phyloP scores from a whole-genome alignment of 441 rosid species.

The Arabidopsis lyrata region DNA sequence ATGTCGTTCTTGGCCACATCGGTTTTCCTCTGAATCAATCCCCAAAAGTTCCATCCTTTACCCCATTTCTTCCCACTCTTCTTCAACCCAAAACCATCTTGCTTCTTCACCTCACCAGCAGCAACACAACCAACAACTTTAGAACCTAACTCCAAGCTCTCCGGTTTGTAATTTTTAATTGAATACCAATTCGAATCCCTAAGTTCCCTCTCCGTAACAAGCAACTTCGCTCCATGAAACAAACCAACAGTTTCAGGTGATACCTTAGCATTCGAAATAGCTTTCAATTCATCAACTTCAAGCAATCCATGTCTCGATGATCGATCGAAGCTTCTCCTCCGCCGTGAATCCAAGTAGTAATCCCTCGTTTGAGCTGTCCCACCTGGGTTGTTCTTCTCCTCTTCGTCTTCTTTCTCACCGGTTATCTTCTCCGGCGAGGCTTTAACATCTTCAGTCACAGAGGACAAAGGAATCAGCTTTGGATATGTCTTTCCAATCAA shows the following conservation, averaged over 20 bases:
- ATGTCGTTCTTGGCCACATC: conserved; percentile 64
- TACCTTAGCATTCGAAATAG: conserved; percentile 70
- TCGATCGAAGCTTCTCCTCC: conserved; percentile 90
- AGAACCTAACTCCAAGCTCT: conserved; percentile 63
- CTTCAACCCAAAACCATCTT: conserved; percentile 40
- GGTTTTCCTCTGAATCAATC: conserved; percentile 73
- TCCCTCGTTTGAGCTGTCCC: conserved; percentile 96
- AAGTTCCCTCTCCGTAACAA: conserved; percentile 70
- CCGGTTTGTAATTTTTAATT: conserved; percentile 75
- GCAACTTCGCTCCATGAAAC: conserved; percentile 79
- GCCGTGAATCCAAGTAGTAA: conserved; percentile 80
- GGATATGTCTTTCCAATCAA: conserved; percentile 56
- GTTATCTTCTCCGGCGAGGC: conserved; percentile 36
- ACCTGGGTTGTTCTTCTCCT: conserved; percentile 67
- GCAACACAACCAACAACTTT: conserved; percentile 63
- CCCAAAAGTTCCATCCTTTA: conserved; percentile 88
- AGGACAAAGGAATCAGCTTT: conserved; percentile 48
- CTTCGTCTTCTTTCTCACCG: conserved; percentile 59
- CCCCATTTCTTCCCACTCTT: conserved; percentile 56
- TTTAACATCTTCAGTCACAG: conserved; percentile 52
- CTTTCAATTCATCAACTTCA: conserved; percentile 81
- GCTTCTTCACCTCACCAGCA: conserved; percentile 49
- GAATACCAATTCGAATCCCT: conserved; percentile 82
- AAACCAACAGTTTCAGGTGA: conserved; percentile 77
- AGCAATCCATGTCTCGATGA: conserved; percentile 87